phyloP scores from a whole-genome alignment of 139 green algal species.

The Chlorella sp. region DNA sequence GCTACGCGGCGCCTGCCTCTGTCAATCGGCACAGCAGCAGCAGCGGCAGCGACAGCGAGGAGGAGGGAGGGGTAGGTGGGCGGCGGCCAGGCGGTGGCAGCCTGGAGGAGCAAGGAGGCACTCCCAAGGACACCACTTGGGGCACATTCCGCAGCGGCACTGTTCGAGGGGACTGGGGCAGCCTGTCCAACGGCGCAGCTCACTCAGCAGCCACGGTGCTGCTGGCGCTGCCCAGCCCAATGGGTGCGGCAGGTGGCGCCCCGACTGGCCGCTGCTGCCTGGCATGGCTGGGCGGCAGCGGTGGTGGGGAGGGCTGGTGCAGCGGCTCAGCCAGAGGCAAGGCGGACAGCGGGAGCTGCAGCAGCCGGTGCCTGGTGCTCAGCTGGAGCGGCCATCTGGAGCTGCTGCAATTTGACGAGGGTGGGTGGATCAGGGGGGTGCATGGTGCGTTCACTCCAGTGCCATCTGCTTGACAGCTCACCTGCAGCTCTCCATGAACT shows the following conservation, averaged over 20 bases:
- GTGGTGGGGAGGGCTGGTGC: neutral
- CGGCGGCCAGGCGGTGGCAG: too few relatives aligned
- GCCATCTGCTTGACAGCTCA: too few relatives aligned
- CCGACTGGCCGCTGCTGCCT: constrained; percentile 5
- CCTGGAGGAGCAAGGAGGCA: too few relatives aligned
- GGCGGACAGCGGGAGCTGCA: neutral
- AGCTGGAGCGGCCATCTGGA: neutral
- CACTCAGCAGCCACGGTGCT: neutral
- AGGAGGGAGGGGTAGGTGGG: neutral
- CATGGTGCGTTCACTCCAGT: too few relatives aligned
- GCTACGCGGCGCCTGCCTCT: neutral
- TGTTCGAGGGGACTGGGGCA: neutral
- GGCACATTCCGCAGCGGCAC: too few relatives aligned
- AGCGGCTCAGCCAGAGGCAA: too few relatives aligned
- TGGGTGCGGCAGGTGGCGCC: neutral
- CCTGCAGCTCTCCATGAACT: too few relatives aligned
- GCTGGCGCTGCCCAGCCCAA: neutral
- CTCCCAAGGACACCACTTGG: too few relatives aligned
- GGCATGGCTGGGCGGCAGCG: constrained; percentile 3
- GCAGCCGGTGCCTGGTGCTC: neutral
- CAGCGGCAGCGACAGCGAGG: neutral
- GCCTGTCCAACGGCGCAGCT: neutral
- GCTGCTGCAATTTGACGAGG: neutral
- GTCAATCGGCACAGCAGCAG: neutral
- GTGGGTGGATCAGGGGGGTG: too few relatives aligned